Evolutionary conservation across 768 basidiomycete species (phyloP).

Genomic region (Suillus clintonianus): DNA sequence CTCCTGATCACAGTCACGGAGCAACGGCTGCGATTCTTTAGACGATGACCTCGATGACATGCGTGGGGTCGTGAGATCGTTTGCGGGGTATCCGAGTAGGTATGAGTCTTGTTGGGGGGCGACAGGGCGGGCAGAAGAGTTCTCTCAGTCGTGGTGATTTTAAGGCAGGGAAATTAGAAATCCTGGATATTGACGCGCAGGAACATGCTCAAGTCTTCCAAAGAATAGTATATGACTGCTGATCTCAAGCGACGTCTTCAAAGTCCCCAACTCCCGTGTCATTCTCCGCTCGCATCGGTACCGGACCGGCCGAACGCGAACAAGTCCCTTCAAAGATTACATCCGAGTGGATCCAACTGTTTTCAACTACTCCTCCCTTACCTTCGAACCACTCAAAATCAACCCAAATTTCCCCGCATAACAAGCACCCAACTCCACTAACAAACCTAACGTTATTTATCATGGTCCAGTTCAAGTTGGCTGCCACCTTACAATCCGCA

Average conservation of each 20-base stretch:
- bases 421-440: neutral
- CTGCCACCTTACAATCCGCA: neutral
- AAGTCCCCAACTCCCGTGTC: slow-evolving; percentile 18
- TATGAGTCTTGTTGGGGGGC: slow-evolving; percentile 6
- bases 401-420: neutral
- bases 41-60: slow-evolving; percentile 47
- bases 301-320: slow-evolving; percentile 21
- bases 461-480: neutral
- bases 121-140: slow-evolving; percentile 1
- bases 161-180: slow-evolving; percentile 3
- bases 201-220: slow-evolving; percentile 12
- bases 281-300: slow-evolving; percentile 33
- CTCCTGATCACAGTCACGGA: slow-evolving; percentile 41
- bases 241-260: slow-evolving; percentile 19
- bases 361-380: neutral
- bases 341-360: slow-evolving; percentile 11
- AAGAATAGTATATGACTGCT: slow-evolving; percentile 23
- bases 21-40: slow-evolving; percentile 59
- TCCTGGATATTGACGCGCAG: slow-evolving; percentile 12
- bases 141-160: slow-evolving; percentile 3
- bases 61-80: neutral
- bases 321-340: slow-evolving; percentile 16
- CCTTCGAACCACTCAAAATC: neutral
- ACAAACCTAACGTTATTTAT: neutral
- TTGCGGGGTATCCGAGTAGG: slow-evolving; percentile 7